These are phyloP conservation scores for Pythium dissimile DNA, from an alignment of 352 stramenopile genomes.

Conservation along the genomic window DNA sequence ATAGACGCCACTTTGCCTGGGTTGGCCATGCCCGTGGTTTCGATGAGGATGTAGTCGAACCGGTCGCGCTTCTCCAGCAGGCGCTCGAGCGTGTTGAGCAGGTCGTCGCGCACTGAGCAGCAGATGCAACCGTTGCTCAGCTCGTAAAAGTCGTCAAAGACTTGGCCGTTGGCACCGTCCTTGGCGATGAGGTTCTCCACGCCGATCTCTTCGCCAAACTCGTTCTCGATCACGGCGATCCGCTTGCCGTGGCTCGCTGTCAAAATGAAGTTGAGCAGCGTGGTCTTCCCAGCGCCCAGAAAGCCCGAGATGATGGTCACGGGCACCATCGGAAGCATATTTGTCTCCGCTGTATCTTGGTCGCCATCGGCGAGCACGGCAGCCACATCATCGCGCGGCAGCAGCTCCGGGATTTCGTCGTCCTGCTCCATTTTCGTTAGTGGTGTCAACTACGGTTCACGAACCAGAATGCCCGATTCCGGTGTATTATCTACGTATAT, in stretches of 20 bases:
- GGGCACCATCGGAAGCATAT: conserved; percentile 42
- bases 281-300: conserved; percentile 96
- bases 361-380: not conserved
- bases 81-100: conserved; percentile 77
- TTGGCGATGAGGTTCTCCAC: conserved; percentile 92
- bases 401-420: conserved; percentile 19
- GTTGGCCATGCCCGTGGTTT: conserved; percentile 94
- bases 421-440: conserved; percentile 9
- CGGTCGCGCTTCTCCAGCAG: conserved; percentile 77
- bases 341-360: not conserved
- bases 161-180: conserved; percentile 50
- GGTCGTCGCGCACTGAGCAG: conserved; percentile 94
- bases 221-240: conserved; percentile 98
- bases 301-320: conserved; percentile 97
- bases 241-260: conserved; percentile 89
- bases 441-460: not conserved
- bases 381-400: not conserved
- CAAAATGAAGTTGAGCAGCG: conserved; percentile 97
- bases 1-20: conserved; percentile 93
- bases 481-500: not conserved
- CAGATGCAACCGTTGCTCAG: conserved; percentile 98
- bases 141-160: conserved; percentile 91
- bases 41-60: conserved; percentile 93
- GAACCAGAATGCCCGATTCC: not conserved
- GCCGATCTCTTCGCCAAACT: conserved; percentile 96